Evolutionary conservation across 78 protist species (phyloP), one percentile per base, ranked within the genome.

Genomic region (Dictyostelium intermedium): DNA sequence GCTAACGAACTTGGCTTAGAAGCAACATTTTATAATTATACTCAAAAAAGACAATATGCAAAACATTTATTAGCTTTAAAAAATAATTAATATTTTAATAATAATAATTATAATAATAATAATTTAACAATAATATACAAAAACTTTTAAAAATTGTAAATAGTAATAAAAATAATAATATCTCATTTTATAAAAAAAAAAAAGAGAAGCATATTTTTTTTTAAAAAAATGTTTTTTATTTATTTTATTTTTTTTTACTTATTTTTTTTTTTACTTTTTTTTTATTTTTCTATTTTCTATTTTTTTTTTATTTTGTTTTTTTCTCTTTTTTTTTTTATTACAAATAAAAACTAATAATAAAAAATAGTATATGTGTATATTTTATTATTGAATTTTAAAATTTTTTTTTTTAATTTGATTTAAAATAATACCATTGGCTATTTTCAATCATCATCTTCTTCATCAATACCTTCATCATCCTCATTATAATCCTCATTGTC

Each of bases 381-480:
- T n/a, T 70, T 70, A 30, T 70, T 70, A 30, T 70, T 30, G 2
- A n/a, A 13, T 13, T 32, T 32, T 16, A n/a, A 6, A 16, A 9
- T 66, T 6, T 27, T 27, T 35, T 35, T 27, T 73, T 30, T 73
- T 27, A 27, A 3, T 35, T 34, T 35, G n/a, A n/a, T n/a, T n/a
- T n/a, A n/a, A n/a, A n/a, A n/a, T n/a, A n/a, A n/a, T n/a, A n/a
- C n/a, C n/a, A n/a, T n/a, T n/a, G n/a, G n/a, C n/a, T n/a, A n/a
- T 6, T 25, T 70, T 35, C 34, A 30, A 35, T 73, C 23, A 91
- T 91, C 95, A 13, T 95, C 93, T 35, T 95, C 93, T 25, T 95
- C 84, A 74, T 95, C 91, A 23, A 80, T 81, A 77, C 91, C 93
- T 27, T 86, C 93, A 87, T 95, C 97, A 39, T 93, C 96, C 16